These are phyloP conservation scores for Cardiospermum halicacabum DNA, from an alignment of 345 rosid genomes.

Conservation along the genomic window DNA sequence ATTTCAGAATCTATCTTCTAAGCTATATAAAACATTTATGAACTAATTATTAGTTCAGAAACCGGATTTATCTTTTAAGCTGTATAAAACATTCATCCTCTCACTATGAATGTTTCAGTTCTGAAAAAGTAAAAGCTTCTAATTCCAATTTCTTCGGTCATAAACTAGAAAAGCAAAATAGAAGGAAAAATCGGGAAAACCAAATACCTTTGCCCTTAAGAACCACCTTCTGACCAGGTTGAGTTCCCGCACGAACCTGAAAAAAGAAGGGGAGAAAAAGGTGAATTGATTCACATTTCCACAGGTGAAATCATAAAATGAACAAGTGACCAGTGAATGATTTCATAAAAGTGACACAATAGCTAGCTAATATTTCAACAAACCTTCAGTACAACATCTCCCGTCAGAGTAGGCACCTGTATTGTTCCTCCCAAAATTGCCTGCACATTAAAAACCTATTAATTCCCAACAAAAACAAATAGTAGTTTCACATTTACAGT, in stretches of 20 bases:
- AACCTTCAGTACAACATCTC: constrained; percentile 97
- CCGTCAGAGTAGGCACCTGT: constrained; percentile 94
- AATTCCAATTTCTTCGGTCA: too few relatives aligned
- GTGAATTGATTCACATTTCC: background rate
- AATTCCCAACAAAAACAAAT: constrained; percentile 8
- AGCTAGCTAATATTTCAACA: constrained; percentile 10
- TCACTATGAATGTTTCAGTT: too few relatives aligned
- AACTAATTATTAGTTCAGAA: too few relatives aligned
- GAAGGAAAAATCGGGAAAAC: background rate
- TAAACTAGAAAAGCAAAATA: background rate
- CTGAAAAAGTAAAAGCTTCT: too few relatives aligned
- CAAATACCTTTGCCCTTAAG: constrained; percentile 93
- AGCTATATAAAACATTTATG: too few relatives aligned
- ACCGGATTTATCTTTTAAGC: too few relatives aligned
- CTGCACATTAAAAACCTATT: constrained; percentile 37
- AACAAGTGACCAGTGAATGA: constrained; percentile 6
- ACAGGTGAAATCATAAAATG: background rate
- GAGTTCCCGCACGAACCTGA: constrained; percentile 95
- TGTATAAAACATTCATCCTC: too few relatives aligned
- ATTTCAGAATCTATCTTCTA: too few relatives aligned
- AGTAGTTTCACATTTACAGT: too few relatives aligned
- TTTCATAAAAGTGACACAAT: background rate
- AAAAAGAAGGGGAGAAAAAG: constrained; percentile 10
- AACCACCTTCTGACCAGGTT: constrained; percentile 98
- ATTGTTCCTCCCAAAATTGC: constrained; percentile 97